Conservation (phyloP, 371 early-diverging fungal species). For the Coemansia sp. region DNA sequence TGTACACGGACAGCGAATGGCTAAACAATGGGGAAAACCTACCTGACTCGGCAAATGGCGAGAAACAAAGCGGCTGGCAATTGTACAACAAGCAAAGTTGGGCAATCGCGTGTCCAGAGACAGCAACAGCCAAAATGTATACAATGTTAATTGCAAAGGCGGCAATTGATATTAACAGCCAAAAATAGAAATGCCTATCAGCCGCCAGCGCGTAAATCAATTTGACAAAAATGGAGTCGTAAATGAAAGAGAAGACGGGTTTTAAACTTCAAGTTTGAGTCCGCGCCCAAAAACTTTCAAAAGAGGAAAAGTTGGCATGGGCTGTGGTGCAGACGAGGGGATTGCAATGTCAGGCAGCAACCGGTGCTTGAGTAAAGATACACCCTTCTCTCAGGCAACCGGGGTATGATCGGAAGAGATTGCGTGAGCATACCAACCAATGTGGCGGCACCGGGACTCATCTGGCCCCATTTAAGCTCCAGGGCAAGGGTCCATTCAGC, state of each 20-base stretch:
- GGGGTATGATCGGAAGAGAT: neutral
- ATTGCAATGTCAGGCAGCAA: too few relatives aligned
- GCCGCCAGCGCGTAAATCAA: neutral
- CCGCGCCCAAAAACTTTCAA: neutral
- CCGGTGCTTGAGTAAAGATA: too few relatives aligned
- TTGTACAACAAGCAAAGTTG: neutral
- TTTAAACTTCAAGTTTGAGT: neutral
- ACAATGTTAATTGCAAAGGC: neutral
- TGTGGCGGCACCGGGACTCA: neutral
- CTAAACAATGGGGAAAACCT: neutral
- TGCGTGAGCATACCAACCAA: neutral
- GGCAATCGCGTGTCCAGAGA: neutral
- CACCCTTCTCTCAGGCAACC: neutral
- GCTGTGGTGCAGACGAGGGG: neutral
- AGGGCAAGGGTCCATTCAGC: neutral
- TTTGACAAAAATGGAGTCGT: neutral
- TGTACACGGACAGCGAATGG: neutral
- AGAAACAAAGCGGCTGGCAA: neutral
- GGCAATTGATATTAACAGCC: conserved; percentile 2
- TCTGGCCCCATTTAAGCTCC: neutral
- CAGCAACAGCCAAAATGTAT: neutral
- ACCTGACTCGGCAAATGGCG: neutral
- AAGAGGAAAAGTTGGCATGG: neutral
- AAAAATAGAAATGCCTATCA: conserved; percentile 7
- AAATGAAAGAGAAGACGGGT: neutral